Evolutionary conservation across 768 basidiomycete species (phyloP).

Genomic region (Tremella fuciformis): DNA sequence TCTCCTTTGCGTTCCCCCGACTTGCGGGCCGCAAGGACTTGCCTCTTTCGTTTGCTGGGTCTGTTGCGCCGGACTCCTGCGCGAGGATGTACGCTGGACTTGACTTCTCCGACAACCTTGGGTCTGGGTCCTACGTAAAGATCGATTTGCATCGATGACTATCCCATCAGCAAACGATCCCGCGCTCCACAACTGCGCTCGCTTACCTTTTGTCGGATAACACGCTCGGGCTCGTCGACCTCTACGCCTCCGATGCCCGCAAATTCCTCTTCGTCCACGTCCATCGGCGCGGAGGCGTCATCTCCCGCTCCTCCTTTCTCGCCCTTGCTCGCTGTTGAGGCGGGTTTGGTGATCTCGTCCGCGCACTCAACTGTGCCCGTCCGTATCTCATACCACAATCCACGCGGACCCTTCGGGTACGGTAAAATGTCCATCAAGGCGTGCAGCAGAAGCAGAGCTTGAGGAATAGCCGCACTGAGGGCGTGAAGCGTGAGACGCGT

Average conservation of each 20-base stretch:
- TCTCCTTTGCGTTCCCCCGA: too few species aligned
- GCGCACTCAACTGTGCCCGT: slow-evolving; percentile 45
- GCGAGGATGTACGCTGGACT: too few species aligned
- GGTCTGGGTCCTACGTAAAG: slow-evolving; percentile 14
- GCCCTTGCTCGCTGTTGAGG: slow-evolving; percentile 3
- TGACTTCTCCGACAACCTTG: too few species aligned
- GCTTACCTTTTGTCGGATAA: slow-evolving; percentile 17
- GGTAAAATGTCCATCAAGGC: slow-evolving; percentile 51
- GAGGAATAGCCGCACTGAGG: slow-evolving; percentile 50
- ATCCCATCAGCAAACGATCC: neutral
- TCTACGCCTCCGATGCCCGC: slow-evolving; percentile 30
- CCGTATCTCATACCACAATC: slow-evolving; percentile 49
- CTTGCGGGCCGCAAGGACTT: neutral
- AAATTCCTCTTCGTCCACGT: slow-evolving; percentile 17
- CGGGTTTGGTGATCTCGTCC: slow-evolving; percentile 40
- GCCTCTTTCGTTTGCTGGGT: neutral
- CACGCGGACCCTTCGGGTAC: slow-evolving; percentile 37
- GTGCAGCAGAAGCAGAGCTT: slow-evolving; percentile 47
- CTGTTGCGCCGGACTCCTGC: neutral
- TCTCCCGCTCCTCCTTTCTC: neutral
- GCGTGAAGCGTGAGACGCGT: slow-evolving; percentile 46
- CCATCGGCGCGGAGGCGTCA: neutral
- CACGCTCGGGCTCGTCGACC: slow-evolving; percentile 24
- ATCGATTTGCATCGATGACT: slow-evolving; percentile 23
- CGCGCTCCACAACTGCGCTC: neutral